These are phyloP conservation scores for Vaccinium myrtillus DNA, from an alignment of 148 eudicot genomes.

Conservation along the genomic window DNA sequence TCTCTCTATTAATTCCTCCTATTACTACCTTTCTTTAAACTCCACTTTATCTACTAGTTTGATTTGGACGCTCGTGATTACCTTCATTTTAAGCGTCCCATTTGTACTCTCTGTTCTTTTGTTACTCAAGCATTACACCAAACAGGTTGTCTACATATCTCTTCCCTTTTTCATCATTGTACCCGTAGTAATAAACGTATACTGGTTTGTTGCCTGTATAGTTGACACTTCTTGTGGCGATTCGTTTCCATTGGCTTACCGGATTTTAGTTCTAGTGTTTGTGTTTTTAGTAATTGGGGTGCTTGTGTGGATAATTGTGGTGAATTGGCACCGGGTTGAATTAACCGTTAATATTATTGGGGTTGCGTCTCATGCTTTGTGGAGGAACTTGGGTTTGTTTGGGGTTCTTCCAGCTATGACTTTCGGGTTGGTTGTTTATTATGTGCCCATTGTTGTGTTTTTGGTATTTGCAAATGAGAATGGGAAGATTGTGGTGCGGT, in stretches of 20 bases:
- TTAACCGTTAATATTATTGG: constrained; percentile 72
- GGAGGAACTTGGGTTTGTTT: constrained; percentile 71
- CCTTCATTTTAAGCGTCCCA: constrained; percentile 71
- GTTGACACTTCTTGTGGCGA: constrained; percentile 58
- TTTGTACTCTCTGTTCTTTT: constrained; percentile 55
- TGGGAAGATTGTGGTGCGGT: constrained; percentile 67
- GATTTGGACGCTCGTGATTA: constrained; percentile 76
- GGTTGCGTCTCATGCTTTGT: constrained; percentile 75
- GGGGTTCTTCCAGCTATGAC: constrained; percentile 69
- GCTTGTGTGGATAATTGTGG: constrained; percentile 81
- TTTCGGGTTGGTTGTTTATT: constrained; percentile 64
- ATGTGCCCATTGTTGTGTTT: constrained; percentile 83
- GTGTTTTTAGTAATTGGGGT: constrained; percentile 71
- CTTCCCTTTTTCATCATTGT: constrained; percentile 68
- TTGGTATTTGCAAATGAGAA: constrained; percentile 71
- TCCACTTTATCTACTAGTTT: constrained; percentile 45
- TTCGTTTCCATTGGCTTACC: constrained; percentile 66
- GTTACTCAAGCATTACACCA: constrained; percentile 75
- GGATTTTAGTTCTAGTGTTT: constrained; percentile 63
- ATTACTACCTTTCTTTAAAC: neutral
- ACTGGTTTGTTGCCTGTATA: constrained; percentile 90
- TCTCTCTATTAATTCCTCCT: neutral
- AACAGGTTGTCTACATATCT: constrained; percentile 73
- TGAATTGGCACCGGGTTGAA: constrained; percentile 84
- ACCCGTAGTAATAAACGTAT: constrained; percentile 66